phyloP scores from a whole-genome alignment of 2,329 filamentous ascomycete species.

The Clonostachys sp. region DNA sequence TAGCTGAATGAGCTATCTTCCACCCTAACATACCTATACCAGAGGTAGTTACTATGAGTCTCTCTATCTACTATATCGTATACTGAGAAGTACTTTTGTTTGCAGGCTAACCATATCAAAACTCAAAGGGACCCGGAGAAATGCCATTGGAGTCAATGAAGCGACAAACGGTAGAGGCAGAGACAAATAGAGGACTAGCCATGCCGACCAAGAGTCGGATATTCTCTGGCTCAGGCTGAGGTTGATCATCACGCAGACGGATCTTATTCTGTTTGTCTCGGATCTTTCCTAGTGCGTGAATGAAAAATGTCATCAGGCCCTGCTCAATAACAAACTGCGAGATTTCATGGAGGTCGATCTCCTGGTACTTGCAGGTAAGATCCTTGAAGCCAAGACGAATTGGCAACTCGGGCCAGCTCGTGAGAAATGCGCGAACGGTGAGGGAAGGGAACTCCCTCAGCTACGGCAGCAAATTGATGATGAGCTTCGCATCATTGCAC shows the following conservation, averaged over 20 bases:
- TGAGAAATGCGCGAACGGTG: conserved; percentile 23
- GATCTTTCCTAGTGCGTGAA: conserved; percentile 16
- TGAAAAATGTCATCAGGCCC: conserved; percentile 26
- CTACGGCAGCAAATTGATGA: not conserved
- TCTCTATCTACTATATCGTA: too few species aligned
- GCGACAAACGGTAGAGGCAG: conserved; percentile 17
- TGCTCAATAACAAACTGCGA: conserved; percentile 14
- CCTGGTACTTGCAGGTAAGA: conserved; percentile 18
- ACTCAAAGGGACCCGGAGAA: too few species aligned
- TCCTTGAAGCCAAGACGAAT: conserved; percentile 23
- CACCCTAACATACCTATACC: too few species aligned
- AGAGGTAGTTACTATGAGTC: too few species aligned
- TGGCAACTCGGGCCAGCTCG: conserved; percentile 29
- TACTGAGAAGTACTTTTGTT: too few species aligned
- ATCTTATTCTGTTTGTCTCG: conserved; percentile 18
- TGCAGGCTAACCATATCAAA: too few species aligned
- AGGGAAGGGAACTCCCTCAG: conserved; percentile 12
- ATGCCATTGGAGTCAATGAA: not conserved
- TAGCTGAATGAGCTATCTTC: too few species aligned
- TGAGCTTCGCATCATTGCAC: not conserved
- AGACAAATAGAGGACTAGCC: conserved; percentile 22
- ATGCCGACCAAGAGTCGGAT: conserved; percentile 12
- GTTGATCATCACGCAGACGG: conserved; percentile 9
- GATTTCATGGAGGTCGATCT: conserved; percentile 26
- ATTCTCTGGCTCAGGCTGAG: conserved; percentile 1